phyloP scores from a whole-genome alignment of 441 rosid species.

The Arabidopsis hybrid region DNA sequence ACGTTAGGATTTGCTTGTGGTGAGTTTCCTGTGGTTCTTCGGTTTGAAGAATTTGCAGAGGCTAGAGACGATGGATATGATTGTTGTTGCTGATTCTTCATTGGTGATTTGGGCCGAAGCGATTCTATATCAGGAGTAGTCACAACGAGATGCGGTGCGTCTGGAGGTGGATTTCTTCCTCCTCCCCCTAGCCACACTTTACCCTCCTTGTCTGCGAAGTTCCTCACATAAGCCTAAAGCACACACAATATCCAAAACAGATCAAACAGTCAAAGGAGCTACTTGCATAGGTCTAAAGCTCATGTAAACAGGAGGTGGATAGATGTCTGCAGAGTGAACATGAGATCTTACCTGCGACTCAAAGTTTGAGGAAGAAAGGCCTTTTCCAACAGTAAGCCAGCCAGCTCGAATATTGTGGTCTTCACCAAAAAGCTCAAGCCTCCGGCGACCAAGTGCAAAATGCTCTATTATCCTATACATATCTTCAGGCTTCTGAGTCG shows the following conservation, averaged over 20 bases:
- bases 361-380: slow-evolving; percentile 89
- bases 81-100: slow-evolving; percentile 96
- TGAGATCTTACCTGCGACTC: slow-evolving; percentile 67
- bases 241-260: slow-evolving; percentile 13
- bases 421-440: slow-evolving; percentile 99
- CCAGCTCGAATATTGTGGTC: slow-evolving; percentile 97
- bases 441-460: slow-evolving; percentile 93
- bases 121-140: slow-evolving; percentile 92
- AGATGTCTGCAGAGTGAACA: slow-evolving; percentile 1
- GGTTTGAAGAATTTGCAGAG: slow-evolving; percentile 61
- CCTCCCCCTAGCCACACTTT: slow-evolving; percentile 99
- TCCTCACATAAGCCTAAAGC: slow-evolving; percentile 73
- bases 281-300: neutral
- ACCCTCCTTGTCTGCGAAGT: slow-evolving; percentile 91
- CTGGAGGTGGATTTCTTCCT: slow-evolving; percentile 98
- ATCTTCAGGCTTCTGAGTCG: slow-evolving; percentile 98
- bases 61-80: slow-evolving; percentile 72
- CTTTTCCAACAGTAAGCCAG: slow-evolving; percentile 96
- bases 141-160: slow-evolving; percentile 84
- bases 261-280: slow-evolving; percentile 6
- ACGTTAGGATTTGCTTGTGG: slow-evolving; percentile 72
- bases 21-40: slow-evolving; percentile 78
- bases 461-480: slow-evolving; percentile 99
- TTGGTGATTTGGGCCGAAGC: slow-evolving; percentile 93
- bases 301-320: neutral